Percentiles rank a stretch among this genome's conserved stretches.
phyloP scores from a whole-genome alignment of 805 yeast species.

The Suhomyces canberraensis region DNA sequence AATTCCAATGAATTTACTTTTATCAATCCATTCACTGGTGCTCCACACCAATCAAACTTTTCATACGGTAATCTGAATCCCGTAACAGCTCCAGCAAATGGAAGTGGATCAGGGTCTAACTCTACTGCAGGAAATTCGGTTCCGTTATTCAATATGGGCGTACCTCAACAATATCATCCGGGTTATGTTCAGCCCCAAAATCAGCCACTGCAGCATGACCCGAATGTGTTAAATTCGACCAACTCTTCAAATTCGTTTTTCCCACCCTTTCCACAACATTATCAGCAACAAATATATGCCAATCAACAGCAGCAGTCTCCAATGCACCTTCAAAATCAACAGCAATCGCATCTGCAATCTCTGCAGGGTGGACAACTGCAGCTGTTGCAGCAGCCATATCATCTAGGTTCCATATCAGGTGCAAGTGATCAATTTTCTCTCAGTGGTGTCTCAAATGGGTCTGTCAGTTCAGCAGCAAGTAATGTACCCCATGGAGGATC shows the following conservation, averaged over 20 bases:
- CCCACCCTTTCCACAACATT: slow-evolving; percentile 10
- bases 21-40: slow-evolving; percentile 19
- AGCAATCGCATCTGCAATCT: slow-evolving; percentile 2
- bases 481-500: slow-evolving; percentile 1
- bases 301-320: slow-evolving; percentile 1
- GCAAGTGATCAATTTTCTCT: slow-evolving; percentile 8
- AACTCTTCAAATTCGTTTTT: slow-evolving; percentile 3
- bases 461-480: slow-evolving; percentile 6
- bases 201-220: slow-evolving; percentile 2
- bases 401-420: slow-evolving; percentile 6
- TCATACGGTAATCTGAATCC: slow-evolving; percentile 2
- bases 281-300: slow-evolving; percentile 1
- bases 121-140: not conserved
- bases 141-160: slow-evolving; percentile 4
- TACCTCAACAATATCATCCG: slow-evolving; percentile 5
- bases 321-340: slow-evolving; percentile 1
- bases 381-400: slow-evolving; percentile 6
- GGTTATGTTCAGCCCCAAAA: slow-evolving; percentile 1
- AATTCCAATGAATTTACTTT: slow-evolving; percentile 16
- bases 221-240: not conserved
- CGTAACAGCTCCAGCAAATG: not conserved
- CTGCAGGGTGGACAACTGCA: not conserved
- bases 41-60: slow-evolving; percentile 7
- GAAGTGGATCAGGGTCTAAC: slow-evolving; percentile 3
- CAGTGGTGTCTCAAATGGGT: slow-evolving; percentile 7